phyloP scores from a whole-genome alignment of 345 rosid species.

The Salix brachista region DNA sequence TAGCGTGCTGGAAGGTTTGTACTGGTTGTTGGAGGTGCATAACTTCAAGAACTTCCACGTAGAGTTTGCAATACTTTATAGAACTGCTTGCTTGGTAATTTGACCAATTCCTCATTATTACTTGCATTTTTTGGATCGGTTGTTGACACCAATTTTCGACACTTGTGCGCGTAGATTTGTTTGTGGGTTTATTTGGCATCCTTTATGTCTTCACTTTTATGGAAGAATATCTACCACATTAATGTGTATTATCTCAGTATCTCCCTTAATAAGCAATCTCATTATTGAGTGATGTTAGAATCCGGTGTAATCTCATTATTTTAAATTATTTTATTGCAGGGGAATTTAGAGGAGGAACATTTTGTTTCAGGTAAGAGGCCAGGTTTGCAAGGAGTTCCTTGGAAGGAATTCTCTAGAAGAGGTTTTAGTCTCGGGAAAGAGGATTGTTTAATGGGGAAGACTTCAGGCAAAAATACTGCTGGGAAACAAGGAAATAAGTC shows the following conservation, averaged over 20 bases:
- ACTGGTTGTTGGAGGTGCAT: background rate
- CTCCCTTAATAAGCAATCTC: conserved; percentile 5
- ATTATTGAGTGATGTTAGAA: conserved; percentile 12
- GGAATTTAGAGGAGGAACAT: conserved; percentile 42
- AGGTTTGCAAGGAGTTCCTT: conserved; percentile 61
- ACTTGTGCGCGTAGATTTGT: background rate
- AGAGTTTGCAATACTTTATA: background rate
- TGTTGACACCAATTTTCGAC: conserved; percentile 6
- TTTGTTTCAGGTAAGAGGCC: conserved; percentile 47
- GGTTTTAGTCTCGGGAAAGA: conserved; percentile 58
- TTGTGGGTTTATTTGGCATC: conserved; percentile 5
- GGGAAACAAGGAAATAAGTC: conserved; percentile 53
- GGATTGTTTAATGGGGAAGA: conserved; percentile 48
- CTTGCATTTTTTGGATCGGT: background rate
- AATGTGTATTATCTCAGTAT: conserved; percentile 12
- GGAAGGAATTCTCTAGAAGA: conserved; percentile 62
- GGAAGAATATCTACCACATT: conserved; percentile 25
- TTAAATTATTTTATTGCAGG: conserved; percentile 41
- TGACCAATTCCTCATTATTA: background rate
- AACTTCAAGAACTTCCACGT: background rate
- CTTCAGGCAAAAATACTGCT: conserved; percentile 30
- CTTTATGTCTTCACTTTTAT: conserved; percentile 11
- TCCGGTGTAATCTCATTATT: conserved; percentile 19
- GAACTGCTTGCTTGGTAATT: background rate
- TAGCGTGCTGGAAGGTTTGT: background rate